These are phyloP conservation scores for Botrytis pseudocinerea DNA, from an alignment of 2,329 filamentous ascomycete species.

Conservation along the genomic window DNA sequence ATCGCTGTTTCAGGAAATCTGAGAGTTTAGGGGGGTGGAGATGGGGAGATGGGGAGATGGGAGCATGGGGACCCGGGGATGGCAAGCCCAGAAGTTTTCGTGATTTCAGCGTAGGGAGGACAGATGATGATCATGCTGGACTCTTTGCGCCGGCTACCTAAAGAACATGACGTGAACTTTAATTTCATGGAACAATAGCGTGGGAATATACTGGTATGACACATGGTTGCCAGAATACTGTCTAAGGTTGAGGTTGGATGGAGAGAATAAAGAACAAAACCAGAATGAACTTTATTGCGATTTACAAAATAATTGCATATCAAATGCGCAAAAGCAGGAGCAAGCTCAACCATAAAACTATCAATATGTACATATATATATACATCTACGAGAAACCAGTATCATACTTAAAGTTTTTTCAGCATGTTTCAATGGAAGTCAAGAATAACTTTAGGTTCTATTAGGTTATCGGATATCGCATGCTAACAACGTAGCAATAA, in stretches of 20 bases:
- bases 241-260: background rate
- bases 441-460: conserved; percentile 18
- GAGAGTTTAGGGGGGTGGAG: background rate
- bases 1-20: background rate
- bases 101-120: background rate
- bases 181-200: background rate
- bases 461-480: conserved; percentile 15
- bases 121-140: background rate
- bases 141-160: background rate
- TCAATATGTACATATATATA: background rate
- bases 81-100: background rate
- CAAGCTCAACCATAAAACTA: background rate
- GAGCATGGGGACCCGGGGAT: background rate
- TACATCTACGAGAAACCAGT: background rate
- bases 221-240: background rate
- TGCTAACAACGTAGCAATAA: conserved; percentile 19
- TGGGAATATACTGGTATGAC: background rate
- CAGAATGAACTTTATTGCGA: background rate
- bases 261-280: background rate
- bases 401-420: background rate
- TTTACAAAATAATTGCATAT: background rate
- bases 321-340: background rate
- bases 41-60: no score
- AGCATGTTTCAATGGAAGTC: background rate
- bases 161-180: background rate